phyloP scores from a whole-genome alignment of 2,329 filamentous ascomycete species.

The Aurifilum marmelostoma region DNA sequence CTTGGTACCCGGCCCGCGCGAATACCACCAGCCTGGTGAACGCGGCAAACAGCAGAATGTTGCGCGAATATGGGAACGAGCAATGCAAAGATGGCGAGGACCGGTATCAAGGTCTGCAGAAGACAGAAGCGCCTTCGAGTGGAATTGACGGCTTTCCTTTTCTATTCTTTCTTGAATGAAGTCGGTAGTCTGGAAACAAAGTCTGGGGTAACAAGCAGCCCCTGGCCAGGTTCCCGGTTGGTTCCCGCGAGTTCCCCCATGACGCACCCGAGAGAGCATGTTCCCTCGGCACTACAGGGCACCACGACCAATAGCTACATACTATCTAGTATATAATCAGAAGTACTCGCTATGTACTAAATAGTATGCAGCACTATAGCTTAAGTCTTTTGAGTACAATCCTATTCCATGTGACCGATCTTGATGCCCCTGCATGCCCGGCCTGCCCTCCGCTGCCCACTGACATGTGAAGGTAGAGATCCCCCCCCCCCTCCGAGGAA shows the following conservation, averaged over 20 bases:
- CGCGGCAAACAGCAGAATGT: not conserved
- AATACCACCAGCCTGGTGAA: not conserved
- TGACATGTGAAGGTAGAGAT: constrained; percentile 10
- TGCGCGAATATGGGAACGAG: not conserved
- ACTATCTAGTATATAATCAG: not conserved
- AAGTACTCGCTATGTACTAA: not conserved
- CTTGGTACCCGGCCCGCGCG: no score
- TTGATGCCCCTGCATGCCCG: not conserved
- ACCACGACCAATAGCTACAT: not conserved
- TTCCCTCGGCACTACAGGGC: not conserved
- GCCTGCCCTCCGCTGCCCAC: not conserved
- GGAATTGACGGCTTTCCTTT: not conserved
- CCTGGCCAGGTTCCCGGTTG: not conserved
- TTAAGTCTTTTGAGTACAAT: not conserved
- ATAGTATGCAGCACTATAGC: not conserved
- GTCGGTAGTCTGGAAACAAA: not conserved
- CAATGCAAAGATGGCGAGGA: not conserved
- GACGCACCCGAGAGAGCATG: not conserved
- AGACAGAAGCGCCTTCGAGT: not conserved
- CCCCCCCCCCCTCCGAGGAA: not conserved
- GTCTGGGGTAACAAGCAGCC: not conserved
- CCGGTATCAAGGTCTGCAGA: not conserved
- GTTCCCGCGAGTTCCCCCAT: not conserved
- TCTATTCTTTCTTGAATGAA: not conserved
- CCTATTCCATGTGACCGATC: not conserved